These are phyloP conservation scores for Phytophthora macrochlamydospora DNA, from an alignment of 352 stramenopile genomes.

Conservation along the genomic window DNA sequence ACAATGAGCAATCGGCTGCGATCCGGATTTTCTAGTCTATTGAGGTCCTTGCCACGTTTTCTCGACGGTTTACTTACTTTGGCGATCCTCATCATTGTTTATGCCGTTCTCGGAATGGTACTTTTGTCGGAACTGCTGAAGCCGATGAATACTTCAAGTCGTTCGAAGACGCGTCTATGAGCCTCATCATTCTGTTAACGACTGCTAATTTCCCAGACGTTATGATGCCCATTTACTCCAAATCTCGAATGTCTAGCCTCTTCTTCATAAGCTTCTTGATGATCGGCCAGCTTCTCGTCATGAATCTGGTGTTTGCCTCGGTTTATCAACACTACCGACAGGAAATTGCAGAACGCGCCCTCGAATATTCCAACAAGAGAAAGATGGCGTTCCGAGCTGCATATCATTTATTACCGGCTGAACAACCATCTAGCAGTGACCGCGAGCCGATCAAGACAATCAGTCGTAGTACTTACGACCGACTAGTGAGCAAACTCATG, in stretches of 20 bases:
- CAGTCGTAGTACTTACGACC: slow-evolving; percentile 31
- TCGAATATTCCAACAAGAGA: slow-evolving; percentile 36
- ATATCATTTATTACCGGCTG: slow-evolving; percentile 44
- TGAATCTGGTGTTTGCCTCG: slow-evolving; percentile 80
- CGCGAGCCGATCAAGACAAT: slow-evolving; percentile 29
- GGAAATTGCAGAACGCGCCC: slow-evolving; percentile 39
- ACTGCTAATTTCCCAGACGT: slow-evolving; percentile 88
- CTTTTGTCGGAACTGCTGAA: slow-evolving; percentile 69
- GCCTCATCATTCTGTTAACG: slow-evolving; percentile 72
- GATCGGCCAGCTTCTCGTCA: slow-evolving; percentile 76
- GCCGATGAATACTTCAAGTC: slow-evolving; percentile 52
- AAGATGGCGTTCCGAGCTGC: slow-evolving; percentile 56
- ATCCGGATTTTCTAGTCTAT: slow-evolving; percentile 50
- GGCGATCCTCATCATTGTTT: slow-evolving; percentile 54
- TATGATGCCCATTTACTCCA: slow-evolving; percentile 74
- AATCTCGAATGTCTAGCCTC: slow-evolving; percentile 43
- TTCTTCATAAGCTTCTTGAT: slow-evolving; percentile 80
- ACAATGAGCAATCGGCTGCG: slow-evolving; percentile 60
- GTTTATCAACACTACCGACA: slow-evolving; percentile 75
- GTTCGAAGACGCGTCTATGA: slow-evolving; percentile 58
- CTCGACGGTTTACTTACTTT: slow-evolving; percentile 55
- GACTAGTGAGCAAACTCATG: slow-evolving; percentile 30
- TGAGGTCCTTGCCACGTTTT: slow-evolving; percentile 46
- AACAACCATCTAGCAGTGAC: slow-evolving; percentile 6
- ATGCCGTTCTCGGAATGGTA: slow-evolving; percentile 64